These are phyloP conservation scores for Persicaria maculosa DNA, from an alignment of 148 eudicot genomes.

Conservation along the genomic window DNA sequence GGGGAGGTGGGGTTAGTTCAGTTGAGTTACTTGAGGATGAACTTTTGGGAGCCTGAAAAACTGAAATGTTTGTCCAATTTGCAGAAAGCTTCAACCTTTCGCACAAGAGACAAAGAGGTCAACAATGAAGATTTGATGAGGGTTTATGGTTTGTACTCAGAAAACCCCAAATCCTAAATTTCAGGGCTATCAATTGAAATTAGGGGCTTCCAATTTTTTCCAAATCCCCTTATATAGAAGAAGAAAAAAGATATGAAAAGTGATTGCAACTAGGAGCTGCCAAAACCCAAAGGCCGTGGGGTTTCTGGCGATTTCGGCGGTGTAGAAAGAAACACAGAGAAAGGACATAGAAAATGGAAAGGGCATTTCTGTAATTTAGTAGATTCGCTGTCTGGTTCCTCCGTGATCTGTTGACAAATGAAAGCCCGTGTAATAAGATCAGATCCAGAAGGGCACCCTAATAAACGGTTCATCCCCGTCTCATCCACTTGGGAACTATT, in stretches of 20 bases:
- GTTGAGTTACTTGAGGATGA: background rate
- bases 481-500: too few relatives aligned
- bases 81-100: background rate
- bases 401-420: too few relatives aligned
- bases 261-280: background rate
- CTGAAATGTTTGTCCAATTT: background rate
- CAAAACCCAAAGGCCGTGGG: slow-evolving; percentile 1
- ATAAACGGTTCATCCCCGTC: too few relatives aligned
- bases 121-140: background rate
- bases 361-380: background rate
- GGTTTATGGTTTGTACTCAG: background rate
- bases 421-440: too few relatives aligned
- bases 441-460: too few relatives aligned
- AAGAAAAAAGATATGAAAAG: background rate
- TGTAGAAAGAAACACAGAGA: background rate
- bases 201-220: background rate
- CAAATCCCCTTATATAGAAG: background rate
- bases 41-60: background rate
- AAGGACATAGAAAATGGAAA: background rate
- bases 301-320: background rate
- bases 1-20: background rate
- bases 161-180: background rate
- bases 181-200: background rate
- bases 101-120: background rate
- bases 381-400: too few relatives aligned